These are phyloP conservation scores for Psidium friedrichsthalianum DNA, from an alignment of 345 rosid species.

Conservation along the genomic window DNA sequence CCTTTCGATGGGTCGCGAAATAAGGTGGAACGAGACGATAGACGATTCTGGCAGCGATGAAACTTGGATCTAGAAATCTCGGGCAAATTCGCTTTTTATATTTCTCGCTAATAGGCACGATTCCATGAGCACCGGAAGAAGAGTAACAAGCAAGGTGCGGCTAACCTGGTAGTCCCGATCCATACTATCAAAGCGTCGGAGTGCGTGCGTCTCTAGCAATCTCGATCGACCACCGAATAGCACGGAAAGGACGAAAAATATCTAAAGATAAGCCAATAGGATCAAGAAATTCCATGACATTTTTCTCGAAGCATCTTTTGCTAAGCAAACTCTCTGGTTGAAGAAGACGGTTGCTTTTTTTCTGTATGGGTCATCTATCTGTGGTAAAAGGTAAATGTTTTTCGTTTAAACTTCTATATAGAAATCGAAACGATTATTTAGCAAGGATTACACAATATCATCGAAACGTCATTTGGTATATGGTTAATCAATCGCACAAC, in stretches of 20 bases:
- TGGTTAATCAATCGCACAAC: no score
- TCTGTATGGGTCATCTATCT: fast-evolving
- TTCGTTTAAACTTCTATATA: no score
- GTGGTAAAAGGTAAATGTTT: background rate
- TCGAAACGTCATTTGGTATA: no score
- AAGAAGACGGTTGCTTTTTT: background rate
- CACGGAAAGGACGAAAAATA: background rate
- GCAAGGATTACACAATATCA: no score
- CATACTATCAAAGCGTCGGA: fast-evolving
- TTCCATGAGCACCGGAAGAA: background rate
- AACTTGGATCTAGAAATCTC: background rate
- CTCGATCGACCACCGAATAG: no score
- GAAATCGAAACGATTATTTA: no score
- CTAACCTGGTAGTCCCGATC: fast-evolving
- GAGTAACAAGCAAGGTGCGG: fast-evolving
- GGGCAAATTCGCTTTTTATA: no score
- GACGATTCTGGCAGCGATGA: background rate
- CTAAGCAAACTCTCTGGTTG: background rate
- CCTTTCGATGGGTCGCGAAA: background rate
- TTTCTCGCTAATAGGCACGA: fast-evolving
- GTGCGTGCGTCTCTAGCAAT: background rate
- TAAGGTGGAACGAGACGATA: background rate
- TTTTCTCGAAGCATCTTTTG: background rate
- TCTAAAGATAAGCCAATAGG: background rate
- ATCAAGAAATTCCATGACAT: background rate